A percentile compares a stretch with the other conserved stretches of the same genome.
phyloP scores from a whole-genome alignment of 1,139 yeast species.

The Pichia sp. region DNA sequence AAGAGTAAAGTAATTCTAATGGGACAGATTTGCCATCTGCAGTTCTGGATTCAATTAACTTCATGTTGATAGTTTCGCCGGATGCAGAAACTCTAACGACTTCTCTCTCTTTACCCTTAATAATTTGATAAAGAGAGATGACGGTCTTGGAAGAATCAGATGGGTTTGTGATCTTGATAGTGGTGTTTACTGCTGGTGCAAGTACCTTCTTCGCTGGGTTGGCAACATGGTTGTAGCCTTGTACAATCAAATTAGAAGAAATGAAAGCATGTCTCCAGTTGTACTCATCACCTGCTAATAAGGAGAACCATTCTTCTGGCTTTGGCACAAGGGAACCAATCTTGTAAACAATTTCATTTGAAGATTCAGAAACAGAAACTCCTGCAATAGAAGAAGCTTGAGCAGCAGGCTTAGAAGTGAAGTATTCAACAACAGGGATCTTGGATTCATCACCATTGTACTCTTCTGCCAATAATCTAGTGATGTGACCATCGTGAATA shows the following conservation, averaged over 20 bases:
- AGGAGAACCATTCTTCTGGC: slow-evolving; percentile 61
- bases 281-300: slow-evolving; percentile 71
- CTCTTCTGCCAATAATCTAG: slow-evolving; percentile 56
- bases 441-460: slow-evolving; percentile 62
- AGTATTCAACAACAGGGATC: slow-evolving; percentile 85
- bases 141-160: slow-evolving; percentile 47
- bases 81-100: slow-evolving; percentile 55
- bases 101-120: slow-evolving; percentile 65
- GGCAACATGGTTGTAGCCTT: slow-evolving; percentile 69
- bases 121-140: slow-evolving; percentile 59
- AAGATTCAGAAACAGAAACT: slow-evolving; percentile 33
- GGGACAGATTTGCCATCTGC: slow-evolving; percentile 68
- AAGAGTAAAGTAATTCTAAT: slow-evolving; percentile 70
- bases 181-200: slow-evolving; percentile 60
- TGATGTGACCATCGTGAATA: slow-evolving; percentile 86
- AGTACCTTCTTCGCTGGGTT: slow-evolving; percentile 79
- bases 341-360: slow-evolving; percentile 32
- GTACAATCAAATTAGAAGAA: slow-evolving; percentile 72
- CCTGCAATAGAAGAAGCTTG: slow-evolving; percentile 24
- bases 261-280: slow-evolving; percentile 93
- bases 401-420: slow-evolving; percentile 41
- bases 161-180: slow-evolving; percentile 55
- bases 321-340: slow-evolving; percentile 43
- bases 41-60: slow-evolving; percentile 84
- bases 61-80: slow-evolving; percentile 51